These are phyloP conservation scores for Chalciporus piperatus DNA, from an alignment of 768 basidiomycete genomes.

Conservation along the genomic window DNA sequence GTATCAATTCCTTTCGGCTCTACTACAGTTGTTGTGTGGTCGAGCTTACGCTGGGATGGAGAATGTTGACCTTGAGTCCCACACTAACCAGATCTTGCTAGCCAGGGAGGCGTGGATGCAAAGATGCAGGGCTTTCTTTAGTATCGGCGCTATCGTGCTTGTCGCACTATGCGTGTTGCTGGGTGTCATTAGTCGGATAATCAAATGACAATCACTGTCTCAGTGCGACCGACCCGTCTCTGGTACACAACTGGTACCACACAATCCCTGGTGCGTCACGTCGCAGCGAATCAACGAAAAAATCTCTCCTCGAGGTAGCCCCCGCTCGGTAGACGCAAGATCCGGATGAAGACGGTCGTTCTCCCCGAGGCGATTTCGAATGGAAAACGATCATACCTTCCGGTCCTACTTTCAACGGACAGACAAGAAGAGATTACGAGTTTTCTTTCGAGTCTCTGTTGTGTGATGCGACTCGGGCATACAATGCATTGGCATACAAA, in stretches of 20 bases:
- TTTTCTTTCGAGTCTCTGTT: slow-evolving; percentile 11
- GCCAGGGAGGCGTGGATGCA: slow-evolving; percentile 11
- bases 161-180: slow-evolving; percentile 22
- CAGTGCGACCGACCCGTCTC: too few relatives aligned
- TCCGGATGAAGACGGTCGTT: too few relatives aligned
- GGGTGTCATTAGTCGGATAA: slow-evolving; percentile 16
- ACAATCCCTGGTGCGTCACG: too few relatives aligned
- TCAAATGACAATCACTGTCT: slow-evolving; percentile 6
- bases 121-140: slow-evolving; percentile 16
- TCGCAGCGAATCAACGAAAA: too few relatives aligned
- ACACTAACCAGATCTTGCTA: slow-evolving; percentile 1
- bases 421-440: neutral
- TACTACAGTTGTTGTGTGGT: slow-evolving; percentile 24
- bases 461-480: slow-evolving; percentile 16
- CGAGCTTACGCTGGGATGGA: neutral
- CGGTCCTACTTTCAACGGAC: neutral
- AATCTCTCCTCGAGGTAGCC: too few relatives aligned
- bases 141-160: slow-evolving; percentile 18
- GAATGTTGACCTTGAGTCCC: slow-evolving; percentile 22
- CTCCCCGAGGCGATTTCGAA: too few relatives aligned
- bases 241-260: too few relatives aligned
- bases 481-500: slow-evolving; percentile 20
- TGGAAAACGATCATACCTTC: too few relatives aligned
- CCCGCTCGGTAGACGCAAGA: too few relatives aligned
- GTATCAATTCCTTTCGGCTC: slow-evolving; percentile 46